Base-by-base conservation (phyloP, 169 alveolate species). In the Eimeria maxima region DNA sequence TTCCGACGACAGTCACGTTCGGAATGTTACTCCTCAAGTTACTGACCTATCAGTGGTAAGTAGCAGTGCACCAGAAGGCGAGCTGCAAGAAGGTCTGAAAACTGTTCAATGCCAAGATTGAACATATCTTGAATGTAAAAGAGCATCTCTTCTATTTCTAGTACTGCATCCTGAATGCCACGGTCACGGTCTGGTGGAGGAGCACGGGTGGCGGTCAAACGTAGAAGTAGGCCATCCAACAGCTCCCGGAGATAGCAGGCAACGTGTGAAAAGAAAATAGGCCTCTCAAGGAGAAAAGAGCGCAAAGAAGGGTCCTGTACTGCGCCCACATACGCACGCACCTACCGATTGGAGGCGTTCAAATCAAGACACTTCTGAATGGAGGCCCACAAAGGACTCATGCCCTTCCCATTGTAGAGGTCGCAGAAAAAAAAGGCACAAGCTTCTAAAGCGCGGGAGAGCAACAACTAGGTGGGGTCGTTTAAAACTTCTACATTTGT, bases 181-280 rank as follows among this genome's bases (percentile, higher is more conserved):
- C 33, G 60, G 53, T 29, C 89, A 76, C 50, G 60, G 67, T 29
- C 89, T 33, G 88, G 29, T 27, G 87, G 7, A 42, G 95, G 44
- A 53, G 47, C 95, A 14, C 76, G 69, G 74, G 7, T 44, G 14
- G 74, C 24, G 4, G 95, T 33, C 63, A 53, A 47, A 20, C 78
- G 93, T 14, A 69, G 11, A 84, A 50, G 69, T 44, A 57, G 92
- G 57, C 60, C 93, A 44, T 87, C 93, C 96, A 87, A 60, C 24
- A 78, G 93, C 73, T 47, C 93, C 38, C 96, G 96, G 57, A 93
- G 63, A 55, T 93, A 93, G 87, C 96, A 93, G 22, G 96, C 96
- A 33, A 93, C 90, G 65, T 93, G 96, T 27, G 96, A 93, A 38
- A 95, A 95, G 57, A 95, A 84, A 38, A 91, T 42, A 22, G 96